Conservation (phyloP, 345 rosid genomes). For the Salix exigua region DNA sequence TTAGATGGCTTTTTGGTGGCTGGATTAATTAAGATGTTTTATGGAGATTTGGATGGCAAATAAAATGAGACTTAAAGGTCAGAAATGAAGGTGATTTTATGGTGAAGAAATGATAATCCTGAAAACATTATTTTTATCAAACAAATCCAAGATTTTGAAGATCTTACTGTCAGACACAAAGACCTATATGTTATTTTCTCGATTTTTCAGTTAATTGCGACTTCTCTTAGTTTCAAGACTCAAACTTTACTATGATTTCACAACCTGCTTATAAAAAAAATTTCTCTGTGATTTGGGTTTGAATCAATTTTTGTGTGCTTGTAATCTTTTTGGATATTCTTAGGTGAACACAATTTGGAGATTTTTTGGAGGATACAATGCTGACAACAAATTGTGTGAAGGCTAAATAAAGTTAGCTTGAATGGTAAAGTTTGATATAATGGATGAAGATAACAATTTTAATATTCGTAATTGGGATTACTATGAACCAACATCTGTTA, state of each 20-base stretch:
- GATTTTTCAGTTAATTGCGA: background rate
- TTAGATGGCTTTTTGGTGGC: too few species aligned
- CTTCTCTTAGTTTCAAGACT: background rate
- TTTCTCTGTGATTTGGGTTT: background rate
- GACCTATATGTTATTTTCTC: background rate
- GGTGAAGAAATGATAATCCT: too few species aligned
- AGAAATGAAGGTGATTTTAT: too few species aligned
- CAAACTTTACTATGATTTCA: background rate
- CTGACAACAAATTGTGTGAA: background rate
- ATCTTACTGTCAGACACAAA: background rate
- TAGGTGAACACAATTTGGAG: background rate
- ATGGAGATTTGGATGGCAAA: too few species aligned
- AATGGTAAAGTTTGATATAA: background rate
- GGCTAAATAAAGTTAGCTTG: background rate
- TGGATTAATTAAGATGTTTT: too few species aligned
- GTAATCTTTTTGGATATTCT: background rate
- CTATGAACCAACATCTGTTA: background rate
- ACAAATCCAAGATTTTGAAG: background rate
- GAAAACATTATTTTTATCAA: too few species aligned
- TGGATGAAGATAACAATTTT: background rate
- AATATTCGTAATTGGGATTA: background rate
- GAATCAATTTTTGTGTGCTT: background rate
- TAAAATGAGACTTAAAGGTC: too few species aligned
- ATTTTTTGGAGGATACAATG: background rate
- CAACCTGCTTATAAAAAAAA: background rate